phyloP scores from a whole-genome alignment of 495 filamentous ascomycete genomes.

The Letharia lupina region DNA sequence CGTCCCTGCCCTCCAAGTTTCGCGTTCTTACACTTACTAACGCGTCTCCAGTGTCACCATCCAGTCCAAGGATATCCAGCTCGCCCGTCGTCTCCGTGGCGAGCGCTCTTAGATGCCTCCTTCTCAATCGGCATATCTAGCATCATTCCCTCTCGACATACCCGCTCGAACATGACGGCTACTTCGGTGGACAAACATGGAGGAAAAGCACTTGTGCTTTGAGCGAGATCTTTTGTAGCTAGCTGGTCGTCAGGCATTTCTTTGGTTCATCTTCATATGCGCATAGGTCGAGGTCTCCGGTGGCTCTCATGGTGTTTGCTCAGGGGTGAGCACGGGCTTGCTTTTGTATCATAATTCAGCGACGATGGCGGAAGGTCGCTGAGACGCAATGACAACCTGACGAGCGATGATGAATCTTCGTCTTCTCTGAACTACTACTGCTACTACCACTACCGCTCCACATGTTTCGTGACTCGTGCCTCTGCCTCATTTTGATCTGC shows the following conservation, averaged over 20 bases:
- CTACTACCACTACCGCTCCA: not conserved
- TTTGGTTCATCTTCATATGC: constrained; percentile 12
- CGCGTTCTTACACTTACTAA: not conserved
- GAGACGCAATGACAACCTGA: constrained; percentile 17
- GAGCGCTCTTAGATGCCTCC: constrained; percentile 63
- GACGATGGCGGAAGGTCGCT: constrained; percentile 16
- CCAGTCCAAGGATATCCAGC: constrained; percentile 94
- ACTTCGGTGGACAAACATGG: constrained; percentile 16
- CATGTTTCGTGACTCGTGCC: constrained; percentile 2
- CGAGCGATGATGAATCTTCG: constrained; percentile 15
- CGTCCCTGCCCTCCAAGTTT: constrained; percentile 28
- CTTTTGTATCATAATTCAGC: constrained; percentile 29
- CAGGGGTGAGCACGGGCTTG: constrained; percentile 21
- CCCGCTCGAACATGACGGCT: constrained; percentile 23
- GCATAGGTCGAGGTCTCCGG: constrained; percentile 17
- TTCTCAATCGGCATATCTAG: constrained; percentile 6
- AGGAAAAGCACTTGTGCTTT: constrained; percentile 23
- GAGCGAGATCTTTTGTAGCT: constrained; percentile 25
- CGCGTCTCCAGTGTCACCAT: constrained; percentile 54
- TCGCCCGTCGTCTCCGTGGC: constrained; percentile 91
- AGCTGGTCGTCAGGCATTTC: constrained; percentile 10
- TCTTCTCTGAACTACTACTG: not conserved
- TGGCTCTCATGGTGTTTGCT: constrained; percentile 21
- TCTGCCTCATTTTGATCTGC: not conserved
- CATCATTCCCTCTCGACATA: constrained; percentile 22